Percentiles rank a stretch among this genome's conserved stretches.
phyloP scores from a whole-genome alignment of 2,329 filamentous ascomycete species.

The Plectosphaerella plurivora region DNA sequence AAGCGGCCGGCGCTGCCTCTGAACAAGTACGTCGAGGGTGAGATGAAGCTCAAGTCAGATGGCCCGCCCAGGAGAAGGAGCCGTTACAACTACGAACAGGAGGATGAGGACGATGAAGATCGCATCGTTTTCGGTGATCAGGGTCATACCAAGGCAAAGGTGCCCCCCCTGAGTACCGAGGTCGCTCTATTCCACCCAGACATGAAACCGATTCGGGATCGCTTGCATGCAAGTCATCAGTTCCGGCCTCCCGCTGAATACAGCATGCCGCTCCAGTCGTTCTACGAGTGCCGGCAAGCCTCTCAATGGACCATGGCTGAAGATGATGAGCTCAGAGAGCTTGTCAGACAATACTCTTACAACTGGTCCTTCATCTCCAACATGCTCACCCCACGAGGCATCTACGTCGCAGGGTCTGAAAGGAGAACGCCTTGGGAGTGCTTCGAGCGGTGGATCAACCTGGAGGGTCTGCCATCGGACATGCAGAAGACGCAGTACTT shows the following conservation, averaged over 20 bases:
- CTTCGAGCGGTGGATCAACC: constrained; percentile 91
- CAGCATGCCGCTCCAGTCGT: constrained; percentile 82
- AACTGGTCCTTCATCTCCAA: constrained; percentile 95
- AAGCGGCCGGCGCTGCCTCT: constrained; percentile 74
- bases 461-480: constrained; percentile 86
- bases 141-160: constrained; percentile 25
- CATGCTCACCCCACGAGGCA: constrained; percentile 68
- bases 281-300: constrained; percentile 81
- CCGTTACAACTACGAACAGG: constrained; percentile 75
- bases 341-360: constrained; percentile 91
- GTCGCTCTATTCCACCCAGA: constrained; percentile 88
- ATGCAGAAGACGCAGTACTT: constrained; percentile 97
- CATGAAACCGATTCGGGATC: constrained; percentile 83
- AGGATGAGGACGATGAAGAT: constrained; percentile 56
- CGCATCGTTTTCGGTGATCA: constrained; percentile 30
- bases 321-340: constrained; percentile 79
- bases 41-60: constrained; percentile 64
- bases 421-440: constrained; percentile 96
- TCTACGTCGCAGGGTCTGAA: constrained; percentile 81
- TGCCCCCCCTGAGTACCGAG: constrained; percentile 66
- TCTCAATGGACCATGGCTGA: constrained; percentile 91
- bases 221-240: constrained; percentile 84
- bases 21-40: constrained; percentile 81
- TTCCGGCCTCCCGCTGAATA: constrained; percentile 91
- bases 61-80: constrained; percentile 71